These are phyloP conservation scores for Megacollybia marginata DNA, from an alignment of 768 basidiomycete species.

Conservation along the genomic window DNA sequence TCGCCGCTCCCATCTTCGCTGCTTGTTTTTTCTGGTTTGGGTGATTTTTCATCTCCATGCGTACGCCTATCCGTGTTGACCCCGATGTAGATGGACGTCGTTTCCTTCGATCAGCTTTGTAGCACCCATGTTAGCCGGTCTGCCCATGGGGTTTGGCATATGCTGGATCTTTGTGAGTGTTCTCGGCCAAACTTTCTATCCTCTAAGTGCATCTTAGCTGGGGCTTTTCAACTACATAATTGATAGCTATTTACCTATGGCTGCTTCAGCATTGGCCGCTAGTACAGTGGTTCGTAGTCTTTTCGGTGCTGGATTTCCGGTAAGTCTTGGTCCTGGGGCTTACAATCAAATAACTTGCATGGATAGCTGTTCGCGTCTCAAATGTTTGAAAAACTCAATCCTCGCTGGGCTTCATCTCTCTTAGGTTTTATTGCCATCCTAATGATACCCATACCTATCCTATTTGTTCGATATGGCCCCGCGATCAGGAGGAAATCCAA, in stretches of 20 bases:
- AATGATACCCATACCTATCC: slow-evolving; percentile 47
- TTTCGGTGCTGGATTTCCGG: slow-evolving; percentile 46
- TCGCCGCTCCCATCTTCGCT: slow-evolving; percentile 44
- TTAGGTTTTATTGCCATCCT: slow-evolving; percentile 42
- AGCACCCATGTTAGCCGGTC: slow-evolving; percentile 45
- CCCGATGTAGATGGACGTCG: slow-evolving; percentile 46
- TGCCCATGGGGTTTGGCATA: slow-evolving; percentile 45
- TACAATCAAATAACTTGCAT: background rate
- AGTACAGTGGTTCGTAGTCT: slow-evolving; percentile 46
- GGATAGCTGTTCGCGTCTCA: slow-evolving; percentile 43
- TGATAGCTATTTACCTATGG: slow-evolving; percentile 46
- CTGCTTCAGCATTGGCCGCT: slow-evolving; percentile 51
- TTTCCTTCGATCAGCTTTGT: slow-evolving; percentile 43
- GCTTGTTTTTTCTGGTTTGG: slow-evolving; percentile 61
- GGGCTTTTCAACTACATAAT: slow-evolving; percentile 54
- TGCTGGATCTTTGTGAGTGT: slow-evolving; percentile 46
- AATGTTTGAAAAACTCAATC: slow-evolving; percentile 43
- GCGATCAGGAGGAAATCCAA: slow-evolving; percentile 33
- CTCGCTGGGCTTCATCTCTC: slow-evolving; percentile 54
- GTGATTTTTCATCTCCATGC: slow-evolving; percentile 19
- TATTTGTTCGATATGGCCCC: slow-evolving; percentile 35
- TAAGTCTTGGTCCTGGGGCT: slow-evolving; percentile 12
- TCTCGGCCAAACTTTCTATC: background rate
- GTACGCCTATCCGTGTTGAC: background rate
- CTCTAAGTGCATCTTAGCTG: slow-evolving; percentile 24